Percentiles rank a stretch among this genome's conserved stretches.
Conservation (phyloP, 2,329 filamentous ascomycete species). For the Neopestalotiopsis rosae region DNA sequence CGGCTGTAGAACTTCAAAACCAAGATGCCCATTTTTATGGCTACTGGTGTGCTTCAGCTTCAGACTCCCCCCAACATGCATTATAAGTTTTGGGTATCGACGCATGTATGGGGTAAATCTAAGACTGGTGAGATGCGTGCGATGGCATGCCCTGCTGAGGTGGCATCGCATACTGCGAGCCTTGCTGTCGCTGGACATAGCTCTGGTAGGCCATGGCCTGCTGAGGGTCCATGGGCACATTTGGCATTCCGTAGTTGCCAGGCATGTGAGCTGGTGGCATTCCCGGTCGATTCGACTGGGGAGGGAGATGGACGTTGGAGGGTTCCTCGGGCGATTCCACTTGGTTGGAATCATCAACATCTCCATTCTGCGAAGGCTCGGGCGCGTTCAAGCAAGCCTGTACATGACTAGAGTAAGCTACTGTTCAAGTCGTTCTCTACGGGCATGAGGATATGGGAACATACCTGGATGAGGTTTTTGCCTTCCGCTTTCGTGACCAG, state of each 20-base stretch:
- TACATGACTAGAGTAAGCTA: constrained; percentile 17
- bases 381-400: constrained; percentile 97
- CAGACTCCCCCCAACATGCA: constrained; percentile 40
- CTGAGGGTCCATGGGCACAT: constrained; percentile 74
- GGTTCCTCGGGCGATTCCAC: constrained; percentile 94
- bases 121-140: constrained; percentile 82
- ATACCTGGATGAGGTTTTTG: constrained; percentile 98
- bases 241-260: constrained; percentile 60
- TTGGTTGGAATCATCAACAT: constrained; percentile 77
- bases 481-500: constrained; percentile 98
- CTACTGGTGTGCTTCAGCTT: constrained; percentile 16
- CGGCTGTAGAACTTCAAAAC: constrained; percentile 48
- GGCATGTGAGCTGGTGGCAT: constrained; percentile 75
- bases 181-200: constrained; percentile 74
- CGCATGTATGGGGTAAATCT: constrained; percentile 30
- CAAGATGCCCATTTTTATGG: constrained; percentile 47
- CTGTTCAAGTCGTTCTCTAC: constrained; percentile 14
- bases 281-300: constrained; percentile 65
- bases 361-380: constrained; percentile 80
- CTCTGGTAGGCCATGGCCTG: constrained; percentile 84
- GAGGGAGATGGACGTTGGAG: constrained; percentile 74
- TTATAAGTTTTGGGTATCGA: constrained; percentile 65
- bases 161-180: constrained; percentile 79
- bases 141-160: constrained; percentile 80
- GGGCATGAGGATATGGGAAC: neutral